Base-by-base conservation (phyloP, 805 yeast genomes). In the Starmerella stellata region DNA sequence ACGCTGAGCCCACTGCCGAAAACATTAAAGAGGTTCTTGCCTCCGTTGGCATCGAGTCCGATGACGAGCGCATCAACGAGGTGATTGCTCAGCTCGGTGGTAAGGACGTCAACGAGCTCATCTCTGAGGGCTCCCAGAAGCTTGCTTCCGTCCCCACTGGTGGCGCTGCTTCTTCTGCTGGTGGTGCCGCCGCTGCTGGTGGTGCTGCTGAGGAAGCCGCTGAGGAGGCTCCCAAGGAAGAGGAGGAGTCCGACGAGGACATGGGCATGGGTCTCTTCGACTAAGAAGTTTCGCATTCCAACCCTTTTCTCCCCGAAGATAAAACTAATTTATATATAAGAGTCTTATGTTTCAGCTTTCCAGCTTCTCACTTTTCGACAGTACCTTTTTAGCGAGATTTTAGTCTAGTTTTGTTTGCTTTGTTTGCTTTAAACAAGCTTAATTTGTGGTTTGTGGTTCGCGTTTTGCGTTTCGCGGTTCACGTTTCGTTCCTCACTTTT, bases 91-190 rank as follows among this genome's bases (percentile, higher is more conserved):
- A 90, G 59, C 72, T 90, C 57, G 90, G 82, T 65, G 98, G 96
- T 67, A 90, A 90, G 77, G 60, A 79, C 61, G 72, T 81, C 57
- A 74, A 68, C 54, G 94, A 81, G 57, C 75, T 90, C 68, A 75
- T 90, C 57, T 78, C 93, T 57, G 90, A 75, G 70, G 98, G 98
- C 73, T 68, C 78, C 68, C 68, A 78, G 69, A 90, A 90, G 74
- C 80, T 90, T 63, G 92, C 96, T 55, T 75, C 96, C 54, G 92
- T 87, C 53, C 95, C 96, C 67, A 58, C 95, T 59, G 95, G 95
- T 65, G 95, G 93, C 69, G 90, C 95, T 64, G 73, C 82, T 59
- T 67, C 90, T 54, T 65, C 78, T 55, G 68, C 73, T 59, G 72
- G 69, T 59, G 72, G 71, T 59, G 72, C 77, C 56, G 75, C 76